Evolutionary conservation across 2,329 filamentous ascomycete species (phyloP).

Genomic region (Ophiostoma perfectum): DNA sequence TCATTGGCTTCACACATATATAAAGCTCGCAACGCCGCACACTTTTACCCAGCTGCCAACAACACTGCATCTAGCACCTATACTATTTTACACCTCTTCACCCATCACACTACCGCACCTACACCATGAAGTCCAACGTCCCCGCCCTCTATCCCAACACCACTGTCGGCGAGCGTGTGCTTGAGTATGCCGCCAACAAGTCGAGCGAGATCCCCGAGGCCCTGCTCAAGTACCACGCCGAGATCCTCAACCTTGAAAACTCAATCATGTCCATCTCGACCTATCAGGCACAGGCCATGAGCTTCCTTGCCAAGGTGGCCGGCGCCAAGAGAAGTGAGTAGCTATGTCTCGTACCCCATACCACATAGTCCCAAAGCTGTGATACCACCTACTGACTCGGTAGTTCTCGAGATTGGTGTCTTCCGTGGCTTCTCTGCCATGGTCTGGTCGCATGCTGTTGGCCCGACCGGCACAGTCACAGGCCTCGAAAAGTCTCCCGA

Average conservation of each 20-base stretch:
- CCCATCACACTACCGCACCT: not conserved
- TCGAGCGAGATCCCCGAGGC: slow-evolving; percentile 40
- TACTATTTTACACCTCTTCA: not conserved
- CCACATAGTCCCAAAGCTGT: no score
- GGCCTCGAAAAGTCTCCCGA: slow-evolving; percentile 43
- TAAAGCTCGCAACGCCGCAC: not conserved
- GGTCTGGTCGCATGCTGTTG: slow-evolving; percentile 45
- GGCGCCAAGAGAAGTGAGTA: slow-evolving; percentile 39
- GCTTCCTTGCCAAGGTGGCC: slow-evolving; percentile 39
- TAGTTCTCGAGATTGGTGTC: slow-evolving; percentile 47
- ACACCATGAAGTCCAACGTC: slow-evolving; percentile 38
- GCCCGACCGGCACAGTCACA: slow-evolving; percentile 39
- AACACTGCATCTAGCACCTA: not conserved
- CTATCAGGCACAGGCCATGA: slow-evolving; percentile 29
- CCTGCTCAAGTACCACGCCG: slow-evolving; percentile 41
- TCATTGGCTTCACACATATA: not conserved
- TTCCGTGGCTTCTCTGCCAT: slow-evolving; percentile 47
- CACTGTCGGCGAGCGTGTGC: slow-evolving; percentile 38
- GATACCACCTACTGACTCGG: not conserved
- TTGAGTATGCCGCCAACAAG: slow-evolving; percentile 40
- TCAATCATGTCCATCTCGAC: slow-evolving; percentile 29
- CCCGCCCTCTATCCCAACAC: slow-evolving; percentile 41
- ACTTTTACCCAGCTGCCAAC: not conserved
- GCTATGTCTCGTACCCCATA: slow-evolving; percentile 45
- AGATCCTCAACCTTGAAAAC: slow-evolving; percentile 25